Conservation (phyloP, 1,139 yeast species). For the Magnusiomyces suaveolens region DNA sequence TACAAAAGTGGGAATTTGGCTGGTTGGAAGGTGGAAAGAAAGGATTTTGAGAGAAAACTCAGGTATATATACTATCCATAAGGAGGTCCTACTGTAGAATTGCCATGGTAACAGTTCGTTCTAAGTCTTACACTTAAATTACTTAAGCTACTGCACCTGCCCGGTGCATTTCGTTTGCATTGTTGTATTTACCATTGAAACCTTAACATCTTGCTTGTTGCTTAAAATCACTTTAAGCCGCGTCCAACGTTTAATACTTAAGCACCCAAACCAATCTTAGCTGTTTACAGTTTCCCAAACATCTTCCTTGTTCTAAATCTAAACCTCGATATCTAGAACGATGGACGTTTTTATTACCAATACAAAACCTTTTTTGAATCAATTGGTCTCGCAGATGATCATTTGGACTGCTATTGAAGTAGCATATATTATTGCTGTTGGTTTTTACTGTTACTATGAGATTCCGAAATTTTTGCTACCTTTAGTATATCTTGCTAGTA, state of each 20-base stretch:
- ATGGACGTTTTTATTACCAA: neutral
- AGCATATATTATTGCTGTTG: neutral
- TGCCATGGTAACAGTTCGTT: too few relatives aligned
- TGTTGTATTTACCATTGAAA: neutral
- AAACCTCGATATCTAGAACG: too few relatives aligned
- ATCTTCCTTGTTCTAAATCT: too few relatives aligned
- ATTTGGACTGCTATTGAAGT: neutral
- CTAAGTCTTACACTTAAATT: too few relatives aligned
- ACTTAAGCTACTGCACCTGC: neutral
- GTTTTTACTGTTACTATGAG: neutral
- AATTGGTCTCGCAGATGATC: neutral
- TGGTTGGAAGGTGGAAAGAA: neutral
- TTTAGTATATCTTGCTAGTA: neutral
- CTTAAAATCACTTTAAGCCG: too few relatives aligned
- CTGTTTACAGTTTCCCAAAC: too few relatives aligned
- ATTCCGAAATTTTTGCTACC: neutral
- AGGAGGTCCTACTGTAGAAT: too few relatives aligned
- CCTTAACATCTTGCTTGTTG: neutral
- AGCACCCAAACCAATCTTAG: too few relatives aligned
- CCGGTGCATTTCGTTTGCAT: neutral
- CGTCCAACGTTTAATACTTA: too few relatives aligned
- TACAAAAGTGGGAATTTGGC: too few relatives aligned
- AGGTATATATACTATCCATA: neutral
- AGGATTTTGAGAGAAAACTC: too few relatives aligned
- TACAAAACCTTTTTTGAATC: neutral